Percentiles rank a stretch among this genome's conserved stretches.
Evolutionary conservation across 192 early-diverging fungal genomes (phyloP).

Genomic region (Coemansia sp.): DNA sequence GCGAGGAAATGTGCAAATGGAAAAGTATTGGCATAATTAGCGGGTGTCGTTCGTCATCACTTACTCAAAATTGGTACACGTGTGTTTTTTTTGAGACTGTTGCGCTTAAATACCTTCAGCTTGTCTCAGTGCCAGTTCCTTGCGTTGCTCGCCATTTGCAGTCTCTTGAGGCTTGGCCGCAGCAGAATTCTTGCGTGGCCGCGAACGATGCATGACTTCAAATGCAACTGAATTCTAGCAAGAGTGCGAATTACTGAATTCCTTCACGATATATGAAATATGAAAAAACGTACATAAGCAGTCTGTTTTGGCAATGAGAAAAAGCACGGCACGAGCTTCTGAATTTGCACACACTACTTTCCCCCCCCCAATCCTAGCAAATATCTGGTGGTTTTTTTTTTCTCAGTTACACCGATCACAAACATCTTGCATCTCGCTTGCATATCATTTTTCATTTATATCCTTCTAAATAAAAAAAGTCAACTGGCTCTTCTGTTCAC

Average conservation of each 20-base stretch:
- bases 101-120: constrained; percentile 42
- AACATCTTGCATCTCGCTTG: constrained; percentile 1
- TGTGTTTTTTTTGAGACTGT: not conserved
- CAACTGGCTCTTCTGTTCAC: not conserved
- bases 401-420: not conserved
- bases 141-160: constrained; percentile 37
- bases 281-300: not conserved
- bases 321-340: not conserved
- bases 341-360: not conserved
- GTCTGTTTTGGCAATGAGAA: not conserved
- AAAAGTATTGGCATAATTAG: not conserved
- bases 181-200: constrained; percentile 14
- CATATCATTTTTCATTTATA: not conserved
- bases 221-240: not conserved
- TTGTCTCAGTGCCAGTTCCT: constrained; percentile 47
- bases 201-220: constrained; percentile 26
- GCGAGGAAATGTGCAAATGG: constrained; percentile 3
- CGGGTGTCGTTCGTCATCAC: not conserved
- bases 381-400: constrained; percentile 2
- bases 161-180: constrained; percentile 4
- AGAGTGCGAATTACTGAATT: not conserved
- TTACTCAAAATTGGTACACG: not conserved
- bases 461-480: not conserved
- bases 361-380: not conserved
- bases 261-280: not conserved